Evolutionary conservation across 176 grass and related monocot genomes (phyloP), one percentile per base, ranked within the genome.

Genomic region (Avena atlantica): DNA sequence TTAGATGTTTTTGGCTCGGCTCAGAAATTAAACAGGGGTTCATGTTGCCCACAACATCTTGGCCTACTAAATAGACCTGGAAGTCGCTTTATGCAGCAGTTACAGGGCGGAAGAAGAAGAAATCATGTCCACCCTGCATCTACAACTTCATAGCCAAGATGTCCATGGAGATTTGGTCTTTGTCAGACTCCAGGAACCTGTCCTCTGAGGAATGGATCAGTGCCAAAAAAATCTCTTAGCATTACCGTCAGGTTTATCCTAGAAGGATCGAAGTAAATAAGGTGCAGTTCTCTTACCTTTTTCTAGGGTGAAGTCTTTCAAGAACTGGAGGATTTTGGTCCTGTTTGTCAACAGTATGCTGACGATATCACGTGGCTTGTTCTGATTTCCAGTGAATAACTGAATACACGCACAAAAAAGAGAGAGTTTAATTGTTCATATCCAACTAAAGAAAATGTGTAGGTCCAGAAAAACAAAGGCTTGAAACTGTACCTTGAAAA

Each of bases 351-450:
- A 59, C 20, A 94, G 82, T 90, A 90, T 90, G 27, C 53, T 55
- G 6, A 14, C 27, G 36, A 95, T 92, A 79, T 90, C 93, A 49
- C 79, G 69, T 47, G 93, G 90, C 59, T 92, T 92, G 2, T 90
- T 86, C 81, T 90, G 61, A 79, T 92, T 95, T 13, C 83, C 79
- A 24, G 77, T 80, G 34, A 95, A 95, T 25, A 95, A 40, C 93
- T 95, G 84, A 73, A 66, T 3, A 19, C 17, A 6, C 12, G 80
- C 75, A 23, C 25, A 5, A 6, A 23, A 3, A 40, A 21, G 9
- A 6, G 27, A 65, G 13, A 62, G 20, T 21, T 53, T 11, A 74
- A 2, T 19, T 42, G 34, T 10, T 11, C 50, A 23, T 37, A 13
- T 4, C 23, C 3, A 56, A 49, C 9, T 20, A 14, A 58, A 9